Percentiles rank a stretch among this genome's conserved stretches.
Evolutionary conservation across 495 filamentous ascomycete genomes (phyloP).

Genomic region (Filosporella fistucella): DNA sequence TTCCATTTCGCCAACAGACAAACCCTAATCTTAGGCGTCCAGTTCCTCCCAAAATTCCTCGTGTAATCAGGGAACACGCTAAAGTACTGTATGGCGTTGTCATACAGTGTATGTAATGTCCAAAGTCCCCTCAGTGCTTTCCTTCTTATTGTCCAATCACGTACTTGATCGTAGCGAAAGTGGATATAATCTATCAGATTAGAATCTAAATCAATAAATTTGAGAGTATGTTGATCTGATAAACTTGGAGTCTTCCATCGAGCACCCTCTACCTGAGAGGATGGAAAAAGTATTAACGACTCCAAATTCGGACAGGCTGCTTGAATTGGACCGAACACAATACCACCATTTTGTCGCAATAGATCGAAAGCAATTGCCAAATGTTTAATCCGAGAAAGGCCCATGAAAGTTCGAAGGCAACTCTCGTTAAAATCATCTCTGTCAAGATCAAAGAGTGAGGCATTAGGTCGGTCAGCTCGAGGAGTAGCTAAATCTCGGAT

Average conservation of each 20-base stretch:
- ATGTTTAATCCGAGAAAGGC: neutral
- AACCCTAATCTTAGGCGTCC: constrained; percentile 2
- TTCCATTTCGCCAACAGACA: constrained; percentile 1
- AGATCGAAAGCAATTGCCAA: constrained; percentile 6
- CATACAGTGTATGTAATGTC: neutral
- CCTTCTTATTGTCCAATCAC: neutral
- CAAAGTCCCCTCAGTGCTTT: neutral
- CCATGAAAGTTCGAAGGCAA: neutral
- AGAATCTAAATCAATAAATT: constrained; percentile 10
- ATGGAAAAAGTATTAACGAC: constrained; percentile 6
- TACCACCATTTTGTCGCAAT: constrained; percentile 4
- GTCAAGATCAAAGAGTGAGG: constrained; percentile 4
- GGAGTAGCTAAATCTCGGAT: constrained; percentile 1
- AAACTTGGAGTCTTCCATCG: neutral
- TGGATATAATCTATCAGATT: constrained; percentile 4
- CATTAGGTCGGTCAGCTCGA: neutral
- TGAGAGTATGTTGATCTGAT: neutral
- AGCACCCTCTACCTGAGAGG: neutral
- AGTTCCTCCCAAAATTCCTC: neutral
- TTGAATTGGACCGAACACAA: constrained; percentile 2
- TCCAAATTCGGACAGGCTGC: constrained; percentile 3
- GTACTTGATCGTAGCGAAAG: neutral
- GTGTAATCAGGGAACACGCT: constrained; percentile 6
- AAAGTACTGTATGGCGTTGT: constrained; percentile 1
- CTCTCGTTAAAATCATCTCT: constrained; percentile 1